Conservation (phyloP, 176 grass and related monocot genomes). For the Zoysia pacifica region DNA sequence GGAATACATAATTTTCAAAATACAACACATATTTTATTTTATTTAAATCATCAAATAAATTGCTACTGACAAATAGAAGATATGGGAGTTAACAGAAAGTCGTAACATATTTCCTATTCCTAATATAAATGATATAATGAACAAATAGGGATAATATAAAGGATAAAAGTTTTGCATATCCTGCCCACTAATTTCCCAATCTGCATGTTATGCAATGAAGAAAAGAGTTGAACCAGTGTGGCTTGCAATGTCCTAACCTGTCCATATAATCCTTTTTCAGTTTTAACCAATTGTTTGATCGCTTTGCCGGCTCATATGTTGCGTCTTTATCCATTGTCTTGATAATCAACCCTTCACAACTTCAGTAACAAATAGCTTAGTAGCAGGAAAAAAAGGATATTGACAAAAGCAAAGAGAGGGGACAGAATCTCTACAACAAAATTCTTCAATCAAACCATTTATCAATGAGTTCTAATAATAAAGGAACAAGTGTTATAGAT, state of each 20-base stretch:
- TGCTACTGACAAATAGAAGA: background rate
- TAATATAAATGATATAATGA: conserved; percentile 12
- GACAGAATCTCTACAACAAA: background rate
- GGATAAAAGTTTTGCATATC: background rate
- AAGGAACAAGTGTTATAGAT: background rate
- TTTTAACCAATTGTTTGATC: conserved; percentile 99
- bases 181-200: background rate
- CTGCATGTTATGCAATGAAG: conserved; percentile 22
- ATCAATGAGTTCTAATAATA: conserved; percentile 4
- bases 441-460: conserved; percentile 12
- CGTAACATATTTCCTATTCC: background rate
- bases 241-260: conserved; percentile 61
- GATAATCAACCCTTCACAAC: conserved; percentile 99
- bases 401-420: background rate
- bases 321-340: conserved; percentile 98
- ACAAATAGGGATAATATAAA: background rate
- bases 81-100: conserved; percentile 1
- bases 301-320: conserved; percentile 94
- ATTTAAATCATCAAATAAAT: conserved; percentile 1
- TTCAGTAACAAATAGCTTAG: conserved; percentile 46
- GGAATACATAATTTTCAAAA: conserved; percentile 20
- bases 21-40: background rate
- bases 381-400: conserved; percentile 18
- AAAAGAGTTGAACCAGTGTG: conserved; percentile 1
- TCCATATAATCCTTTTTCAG: conserved; percentile 99